phyloP scores from a whole-genome alignment of 2,329 filamentous ascomycete genomes.

The Fusarium illudens region DNA sequence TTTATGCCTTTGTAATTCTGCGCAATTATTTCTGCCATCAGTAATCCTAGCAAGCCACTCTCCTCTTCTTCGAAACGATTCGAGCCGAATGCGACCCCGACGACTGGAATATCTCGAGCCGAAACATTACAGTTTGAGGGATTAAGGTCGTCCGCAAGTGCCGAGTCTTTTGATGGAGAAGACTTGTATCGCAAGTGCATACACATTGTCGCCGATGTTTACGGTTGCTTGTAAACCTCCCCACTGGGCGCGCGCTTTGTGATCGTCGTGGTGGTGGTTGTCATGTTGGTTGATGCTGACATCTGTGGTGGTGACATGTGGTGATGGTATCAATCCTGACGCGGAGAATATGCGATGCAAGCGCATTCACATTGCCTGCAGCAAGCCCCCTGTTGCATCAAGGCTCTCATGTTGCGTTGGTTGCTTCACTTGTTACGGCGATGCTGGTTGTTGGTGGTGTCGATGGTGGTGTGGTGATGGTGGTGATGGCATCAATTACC shows the following conservation, averaged over 20 bases:
- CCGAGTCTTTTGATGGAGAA: neutral
- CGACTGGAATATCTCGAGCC: neutral
- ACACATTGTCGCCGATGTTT: neutral
- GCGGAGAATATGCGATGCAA: conserved; percentile 4
- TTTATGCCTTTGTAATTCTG: neutral
- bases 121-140: neutral
- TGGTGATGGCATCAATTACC: conserved; percentile 10
- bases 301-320: neutral
- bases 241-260: neutral
- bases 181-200: neutral
- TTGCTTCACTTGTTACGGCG: neutral
- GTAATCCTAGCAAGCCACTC: neutral
- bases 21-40: neutral
- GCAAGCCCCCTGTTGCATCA: neutral
- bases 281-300: neutral
- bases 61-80: neutral
- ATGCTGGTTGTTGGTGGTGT: neutral
- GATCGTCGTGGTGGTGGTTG: neutral
- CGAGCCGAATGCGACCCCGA: neutral
- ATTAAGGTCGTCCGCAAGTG: neutral
- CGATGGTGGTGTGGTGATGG: conserved; percentile 4
- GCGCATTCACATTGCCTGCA: neutral
- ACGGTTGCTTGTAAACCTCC: neutral
- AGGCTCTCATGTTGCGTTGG: neutral
- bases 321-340: neutral